Evolutionary conservation across 2,329 filamentous ascomycete genomes (phyloP).

Genomic region (Elsinoe arachidis): DNA sequence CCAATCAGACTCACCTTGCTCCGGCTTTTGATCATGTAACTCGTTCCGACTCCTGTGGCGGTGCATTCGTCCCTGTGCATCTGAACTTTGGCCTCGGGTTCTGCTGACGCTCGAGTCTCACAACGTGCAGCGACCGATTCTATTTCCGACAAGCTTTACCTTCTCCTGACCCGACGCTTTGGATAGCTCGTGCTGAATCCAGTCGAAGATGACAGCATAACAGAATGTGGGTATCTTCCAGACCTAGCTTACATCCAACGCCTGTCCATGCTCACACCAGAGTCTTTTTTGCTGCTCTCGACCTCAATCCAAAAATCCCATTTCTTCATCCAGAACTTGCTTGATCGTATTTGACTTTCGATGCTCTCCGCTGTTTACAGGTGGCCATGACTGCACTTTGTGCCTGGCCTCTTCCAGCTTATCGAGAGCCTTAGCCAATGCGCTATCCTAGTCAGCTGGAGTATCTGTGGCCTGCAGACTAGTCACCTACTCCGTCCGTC

Average conservation of each 20-base stretch:
- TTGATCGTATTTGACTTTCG: conserved; percentile 37
- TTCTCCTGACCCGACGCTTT: neutral
- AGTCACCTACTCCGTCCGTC: conserved; percentile 51
- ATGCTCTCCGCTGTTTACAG: conserved; percentile 37
- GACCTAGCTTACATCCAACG: neutral
- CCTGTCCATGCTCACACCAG: neutral
- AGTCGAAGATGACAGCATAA: neutral
- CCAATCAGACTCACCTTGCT: neutral
- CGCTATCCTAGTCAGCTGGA: conserved; percentile 25
- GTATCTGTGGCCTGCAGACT: too few species aligned
- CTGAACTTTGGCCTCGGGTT: neutral
- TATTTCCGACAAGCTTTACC: neutral
- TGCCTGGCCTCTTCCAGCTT: conserved; percentile 41
- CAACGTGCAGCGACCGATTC: neutral
- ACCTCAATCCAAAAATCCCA: conserved; percentile 45
- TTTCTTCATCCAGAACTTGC: conserved; percentile 48
- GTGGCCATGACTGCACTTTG: conserved; percentile 42
- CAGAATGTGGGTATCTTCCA: neutral
- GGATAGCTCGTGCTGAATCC: neutral
- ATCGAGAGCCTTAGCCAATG: conserved; percentile 39
- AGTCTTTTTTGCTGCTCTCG: neutral
- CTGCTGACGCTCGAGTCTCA: neutral
- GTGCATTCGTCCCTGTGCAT: neutral
- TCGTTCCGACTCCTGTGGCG: conserved; percentile 5
- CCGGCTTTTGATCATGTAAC: conserved; percentile 7